phyloP scores from a whole-genome alignment of 2,329 filamentous ascomycete genomes.

The Aspergillus vadensis region DNA sequence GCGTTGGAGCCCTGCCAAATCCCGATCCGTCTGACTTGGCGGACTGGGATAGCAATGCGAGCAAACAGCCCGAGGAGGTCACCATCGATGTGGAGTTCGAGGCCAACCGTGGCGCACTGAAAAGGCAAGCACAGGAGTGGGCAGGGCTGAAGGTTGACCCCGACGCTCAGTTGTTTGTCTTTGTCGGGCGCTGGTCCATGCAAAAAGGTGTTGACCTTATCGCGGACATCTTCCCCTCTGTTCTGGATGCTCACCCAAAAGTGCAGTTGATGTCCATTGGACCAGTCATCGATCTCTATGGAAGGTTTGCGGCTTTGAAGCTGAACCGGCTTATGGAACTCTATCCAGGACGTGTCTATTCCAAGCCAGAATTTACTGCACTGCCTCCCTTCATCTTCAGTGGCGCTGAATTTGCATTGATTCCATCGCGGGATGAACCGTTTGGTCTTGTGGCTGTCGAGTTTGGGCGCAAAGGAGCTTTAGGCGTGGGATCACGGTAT shows the following conservation, averaged over 20 bases:
- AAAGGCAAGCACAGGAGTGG: conserved; percentile 66
- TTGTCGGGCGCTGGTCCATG: conserved; percentile 68
- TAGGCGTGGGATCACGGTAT: conserved; percentile 60
- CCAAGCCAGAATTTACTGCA: conserved; percentile 66
- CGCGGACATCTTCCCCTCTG: conserved; percentile 65
- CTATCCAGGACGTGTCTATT: conserved; percentile 65
- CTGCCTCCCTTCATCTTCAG: conserved; percentile 67
- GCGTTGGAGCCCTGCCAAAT: conserved; percentile 65
- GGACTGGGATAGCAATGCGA: conserved; percentile 51
- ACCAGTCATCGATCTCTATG: conserved; percentile 67
- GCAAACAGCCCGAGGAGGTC: conserved; percentile 56
- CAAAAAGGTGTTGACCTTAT: conserved; percentile 69
- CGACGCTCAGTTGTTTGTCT: conserved; percentile 65
- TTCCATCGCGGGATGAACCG: conserved; percentile 68
- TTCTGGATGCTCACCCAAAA: conserved; percentile 61
- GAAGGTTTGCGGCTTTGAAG: conserved; percentile 67
- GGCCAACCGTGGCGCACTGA: conserved; percentile 53
- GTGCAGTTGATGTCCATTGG: conserved; percentile 64
- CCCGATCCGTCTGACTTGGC: conserved; percentile 60
- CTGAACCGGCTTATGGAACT: conserved; percentile 63
- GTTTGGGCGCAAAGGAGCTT: conserved; percentile 66
- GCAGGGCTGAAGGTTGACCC: conserved; percentile 62
- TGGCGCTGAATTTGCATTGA: conserved; percentile 67
- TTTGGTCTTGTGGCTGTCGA: conserved; percentile 69
- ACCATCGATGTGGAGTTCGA: conserved; percentile 58